Conservation (phyloP, 495 filamentous ascomycete genomes). For the Lophiostoma macrostomum region DNA sequence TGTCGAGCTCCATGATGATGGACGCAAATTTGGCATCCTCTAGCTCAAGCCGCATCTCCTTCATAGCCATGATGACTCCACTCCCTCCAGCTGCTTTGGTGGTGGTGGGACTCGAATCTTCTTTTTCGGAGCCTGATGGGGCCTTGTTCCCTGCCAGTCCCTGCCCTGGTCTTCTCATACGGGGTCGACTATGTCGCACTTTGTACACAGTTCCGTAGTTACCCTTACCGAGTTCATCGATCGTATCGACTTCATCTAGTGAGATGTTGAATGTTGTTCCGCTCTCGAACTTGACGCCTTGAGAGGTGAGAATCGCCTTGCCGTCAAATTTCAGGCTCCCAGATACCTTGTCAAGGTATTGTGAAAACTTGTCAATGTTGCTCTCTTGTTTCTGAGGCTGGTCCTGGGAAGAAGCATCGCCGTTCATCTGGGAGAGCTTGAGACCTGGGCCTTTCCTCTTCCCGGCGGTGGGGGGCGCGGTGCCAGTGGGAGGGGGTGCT, state of each 20-base stretch:
- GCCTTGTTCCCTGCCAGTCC: slow-evolving; percentile 63
- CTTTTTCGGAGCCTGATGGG: slow-evolving; percentile 23
- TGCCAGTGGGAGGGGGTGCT: slow-evolving; percentile 21
- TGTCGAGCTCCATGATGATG: slow-evolving; percentile 97
- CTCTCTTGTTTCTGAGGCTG: slow-evolving; percentile 49
- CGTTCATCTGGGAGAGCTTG: slow-evolving; percentile 42
- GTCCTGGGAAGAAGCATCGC: slow-evolving; percentile 15
- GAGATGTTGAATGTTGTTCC: slow-evolving; percentile 92
- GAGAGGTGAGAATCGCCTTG: slow-evolving; percentile 81
- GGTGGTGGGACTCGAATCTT: slow-evolving; percentile 27
- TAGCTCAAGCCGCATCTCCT: slow-evolving; percentile 94
- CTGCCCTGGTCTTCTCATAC: slow-evolving; percentile 72
- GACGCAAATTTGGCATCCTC: slow-evolving; percentile 95
- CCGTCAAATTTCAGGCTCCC: slow-evolving; percentile 91
- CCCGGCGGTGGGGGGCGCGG: slow-evolving; percentile 29
- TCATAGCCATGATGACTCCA: slow-evolving; percentile 96
- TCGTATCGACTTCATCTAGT: slow-evolving; percentile 87
- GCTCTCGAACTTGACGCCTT: slow-evolving; percentile 86
- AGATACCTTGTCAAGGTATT: slow-evolving; percentile 86
- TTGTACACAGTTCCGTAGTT: slow-evolving; percentile 99
- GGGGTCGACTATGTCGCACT: slow-evolving; percentile 79
- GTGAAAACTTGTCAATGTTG: slow-evolving; percentile 83
- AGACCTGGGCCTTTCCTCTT: slow-evolving; percentile 41
- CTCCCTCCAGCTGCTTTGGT: slow-evolving; percentile 34
- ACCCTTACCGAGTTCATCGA: slow-evolving; percentile 95